Evolutionary conservation across 176 grass and related monocot genomes (phyloP).

Genomic region (Eragrostis nindensis): DNA sequence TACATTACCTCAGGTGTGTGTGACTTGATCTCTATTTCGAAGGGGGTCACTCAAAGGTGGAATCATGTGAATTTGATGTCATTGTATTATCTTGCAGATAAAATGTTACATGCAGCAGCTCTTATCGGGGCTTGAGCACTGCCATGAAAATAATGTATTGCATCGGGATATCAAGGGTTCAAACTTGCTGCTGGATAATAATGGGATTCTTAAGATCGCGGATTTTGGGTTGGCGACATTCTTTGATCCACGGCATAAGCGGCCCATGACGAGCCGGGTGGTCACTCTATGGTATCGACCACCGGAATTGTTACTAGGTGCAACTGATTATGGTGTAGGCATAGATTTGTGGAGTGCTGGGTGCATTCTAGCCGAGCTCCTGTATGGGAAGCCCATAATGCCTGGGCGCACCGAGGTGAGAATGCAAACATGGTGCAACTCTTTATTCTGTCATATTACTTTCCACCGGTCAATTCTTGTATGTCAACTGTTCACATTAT

Average conservation of each 20-base stretch:
- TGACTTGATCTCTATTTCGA: not conserved
- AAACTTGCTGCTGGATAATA: conserved; percentile 62
- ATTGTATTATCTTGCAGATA: conserved; percentile 41
- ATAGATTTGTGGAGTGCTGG: conserved; percentile 65
- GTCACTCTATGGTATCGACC: conserved; percentile 64
- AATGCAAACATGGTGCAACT: not conserved
- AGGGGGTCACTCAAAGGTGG: not conserved
- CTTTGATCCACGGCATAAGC: conserved; percentile 51
- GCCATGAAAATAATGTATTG: conserved; percentile 51
- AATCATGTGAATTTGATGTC: conserved; percentile 28
- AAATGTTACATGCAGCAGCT: conserved; percentile 66
- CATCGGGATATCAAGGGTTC: conserved; percentile 70
- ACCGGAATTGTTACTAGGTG: conserved; percentile 57
- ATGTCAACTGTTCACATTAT: not conserved
- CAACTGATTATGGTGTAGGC: conserved; percentile 56
- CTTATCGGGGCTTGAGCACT: conserved; percentile 57
- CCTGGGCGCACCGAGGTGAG: conserved; percentile 58
- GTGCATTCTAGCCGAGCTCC: conserved; percentile 64
- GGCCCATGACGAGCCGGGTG: conserved; percentile 57
- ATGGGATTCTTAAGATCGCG: conserved; percentile 58
- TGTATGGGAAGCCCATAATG: conserved; percentile 63
- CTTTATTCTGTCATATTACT: not conserved
- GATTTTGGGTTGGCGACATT: conserved; percentile 58
- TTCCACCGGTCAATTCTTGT: not conserved
- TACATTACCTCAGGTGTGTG: conserved; percentile 52